phyloP scores from a whole-genome alignment of 805 yeast genomes.

The Metschnikowia chrysomelidarum region DNA sequence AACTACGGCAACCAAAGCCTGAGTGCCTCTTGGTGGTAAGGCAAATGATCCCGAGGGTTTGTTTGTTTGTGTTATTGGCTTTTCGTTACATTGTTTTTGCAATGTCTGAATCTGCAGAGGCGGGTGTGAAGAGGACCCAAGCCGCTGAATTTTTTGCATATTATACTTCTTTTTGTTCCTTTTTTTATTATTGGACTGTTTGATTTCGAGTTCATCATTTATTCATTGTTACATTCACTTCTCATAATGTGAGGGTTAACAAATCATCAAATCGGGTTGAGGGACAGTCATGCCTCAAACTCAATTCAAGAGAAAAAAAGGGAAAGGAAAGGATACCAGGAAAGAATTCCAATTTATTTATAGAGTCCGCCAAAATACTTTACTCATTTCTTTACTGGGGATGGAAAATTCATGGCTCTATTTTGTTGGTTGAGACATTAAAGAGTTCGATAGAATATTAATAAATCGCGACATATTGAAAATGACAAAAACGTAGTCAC shows the following conservation, averaged over 20 bases:
- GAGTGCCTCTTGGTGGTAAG: constrained; percentile 44
- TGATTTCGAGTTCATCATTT: constrained; percentile 15
- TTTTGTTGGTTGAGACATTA: constrained; percentile 42
- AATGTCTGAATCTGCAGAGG: constrained; percentile 17
- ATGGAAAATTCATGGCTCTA: constrained; percentile 17
- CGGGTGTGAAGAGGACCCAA: constrained; percentile 16
- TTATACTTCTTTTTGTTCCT: constrained; percentile 19
- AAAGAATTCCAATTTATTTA: constrained; percentile 17
- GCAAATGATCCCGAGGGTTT: constrained; percentile 1
- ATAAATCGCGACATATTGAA: constrained; percentile 26
- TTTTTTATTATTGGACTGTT: constrained; percentile 19
- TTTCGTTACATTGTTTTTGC: constrained; percentile 18
- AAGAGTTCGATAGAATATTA: constrained; percentile 30
- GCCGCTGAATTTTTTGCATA: constrained; percentile 20
- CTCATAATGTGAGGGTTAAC: constrained; percentile 7
- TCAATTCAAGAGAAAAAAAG: constrained; percentile 14
- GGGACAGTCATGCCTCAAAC: constrained; percentile 3
- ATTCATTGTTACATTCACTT: constrained; percentile 12
- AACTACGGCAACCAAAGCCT: constrained; percentile 36
- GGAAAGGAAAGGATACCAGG: constrained; percentile 17
- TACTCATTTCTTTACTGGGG: constrained; percentile 20
- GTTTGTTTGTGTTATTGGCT: constrained; percentile 16
- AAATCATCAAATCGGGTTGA: constrained; percentile 13
- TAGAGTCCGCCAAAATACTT: constrained; percentile 17
- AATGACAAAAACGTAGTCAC: no score